These are phyloP conservation scores for Lactuca saligna DNA, from an alignment of 129 eudicot genomes.

Conservation along the genomic window DNA sequence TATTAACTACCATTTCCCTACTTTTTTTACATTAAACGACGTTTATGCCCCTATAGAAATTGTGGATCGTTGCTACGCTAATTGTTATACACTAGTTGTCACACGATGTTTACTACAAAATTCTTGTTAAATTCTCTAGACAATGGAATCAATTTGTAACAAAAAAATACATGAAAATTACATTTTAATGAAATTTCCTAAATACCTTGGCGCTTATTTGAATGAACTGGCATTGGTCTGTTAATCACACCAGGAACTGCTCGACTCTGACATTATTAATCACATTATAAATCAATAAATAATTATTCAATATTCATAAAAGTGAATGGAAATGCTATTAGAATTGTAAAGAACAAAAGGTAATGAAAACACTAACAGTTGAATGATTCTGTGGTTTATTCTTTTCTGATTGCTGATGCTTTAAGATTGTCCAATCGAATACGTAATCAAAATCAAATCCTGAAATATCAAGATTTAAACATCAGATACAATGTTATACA, in stretches of 20 bases:
- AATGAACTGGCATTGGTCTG: conserved; percentile 46
- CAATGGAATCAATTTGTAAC: not conserved
- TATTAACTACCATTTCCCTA: not conserved
- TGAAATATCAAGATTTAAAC: conserved; percentile 21
- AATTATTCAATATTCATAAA: not conserved
- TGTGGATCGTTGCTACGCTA: not conserved
- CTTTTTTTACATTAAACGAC: not conserved
- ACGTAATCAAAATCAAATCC: conserved; percentile 73
- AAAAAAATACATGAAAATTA: conserved; percentile 10
- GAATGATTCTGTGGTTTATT: conserved; percentile 47
- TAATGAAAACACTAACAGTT: conserved; percentile 32
- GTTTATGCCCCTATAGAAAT: not conserved
- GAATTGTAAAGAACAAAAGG: not conserved
- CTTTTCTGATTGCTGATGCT: conserved; percentile 72
- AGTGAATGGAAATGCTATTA: not conserved
- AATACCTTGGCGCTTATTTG: conserved; percentile 68
- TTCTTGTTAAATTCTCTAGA: no score
- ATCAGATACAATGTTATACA: not conserved
- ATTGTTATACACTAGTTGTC: not conserved
- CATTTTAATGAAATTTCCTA: conserved; percentile 16
- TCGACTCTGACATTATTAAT: conserved; percentile 45
- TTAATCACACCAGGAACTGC: conserved; percentile 60
- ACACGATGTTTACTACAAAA: not conserved
- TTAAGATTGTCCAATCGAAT: conserved; percentile 87
- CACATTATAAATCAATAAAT: conserved; percentile 9